Conservation (phyloP, 768 basidiomycete species). For the Cyathus striatus region DNA sequence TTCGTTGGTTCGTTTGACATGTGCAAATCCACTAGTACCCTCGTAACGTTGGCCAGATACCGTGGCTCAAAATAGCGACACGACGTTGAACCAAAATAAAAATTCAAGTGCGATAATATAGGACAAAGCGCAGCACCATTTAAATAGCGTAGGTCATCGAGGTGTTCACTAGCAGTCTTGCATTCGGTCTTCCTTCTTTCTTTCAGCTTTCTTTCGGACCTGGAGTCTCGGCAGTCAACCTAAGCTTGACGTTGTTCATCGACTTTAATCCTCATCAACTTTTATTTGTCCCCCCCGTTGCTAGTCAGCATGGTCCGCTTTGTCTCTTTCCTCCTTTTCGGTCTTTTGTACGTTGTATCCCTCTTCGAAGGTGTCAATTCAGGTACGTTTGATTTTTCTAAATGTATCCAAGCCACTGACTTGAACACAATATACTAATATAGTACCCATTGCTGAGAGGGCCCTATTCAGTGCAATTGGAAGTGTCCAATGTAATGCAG, state of each 20-base stretch:
- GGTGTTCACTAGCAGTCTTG: too few species aligned
- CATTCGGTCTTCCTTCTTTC: neutral
- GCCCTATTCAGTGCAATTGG: slow-evolving; percentile 6
- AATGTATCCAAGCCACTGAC: neutral
- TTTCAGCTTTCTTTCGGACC: slow-evolving; percentile 8
- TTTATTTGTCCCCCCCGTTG: neutral
- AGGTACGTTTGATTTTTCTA: neutral
- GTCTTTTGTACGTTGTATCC: slow-evolving; percentile 4
- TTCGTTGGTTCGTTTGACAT: too few species aligned
- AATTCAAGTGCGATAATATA: too few species aligned
- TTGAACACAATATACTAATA: neutral
- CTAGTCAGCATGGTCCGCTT: slow-evolving; percentile 15
- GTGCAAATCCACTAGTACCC: too few species aligned
- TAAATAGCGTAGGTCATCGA: too few species aligned
- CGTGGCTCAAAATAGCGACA: too few species aligned
- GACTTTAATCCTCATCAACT: slow-evolving; percentile 3
- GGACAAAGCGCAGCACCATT: too few species aligned
- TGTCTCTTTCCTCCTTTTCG: slow-evolving; percentile 7
- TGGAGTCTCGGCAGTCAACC: slow-evolving; percentile 13
- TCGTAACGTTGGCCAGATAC: too few species aligned
- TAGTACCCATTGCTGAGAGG: slow-evolving; percentile 4
- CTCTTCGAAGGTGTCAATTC: neutral
- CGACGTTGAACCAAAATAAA: too few species aligned
- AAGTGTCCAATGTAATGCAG: slow-evolving; percentile 13
- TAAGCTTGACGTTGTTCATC: slow-evolving; percentile 4